Percentiles rank a stretch among this genome's conserved stretches.
phyloP scores from a whole-genome alignment of 331 rosid species.

The Saraca asoca region DNA sequence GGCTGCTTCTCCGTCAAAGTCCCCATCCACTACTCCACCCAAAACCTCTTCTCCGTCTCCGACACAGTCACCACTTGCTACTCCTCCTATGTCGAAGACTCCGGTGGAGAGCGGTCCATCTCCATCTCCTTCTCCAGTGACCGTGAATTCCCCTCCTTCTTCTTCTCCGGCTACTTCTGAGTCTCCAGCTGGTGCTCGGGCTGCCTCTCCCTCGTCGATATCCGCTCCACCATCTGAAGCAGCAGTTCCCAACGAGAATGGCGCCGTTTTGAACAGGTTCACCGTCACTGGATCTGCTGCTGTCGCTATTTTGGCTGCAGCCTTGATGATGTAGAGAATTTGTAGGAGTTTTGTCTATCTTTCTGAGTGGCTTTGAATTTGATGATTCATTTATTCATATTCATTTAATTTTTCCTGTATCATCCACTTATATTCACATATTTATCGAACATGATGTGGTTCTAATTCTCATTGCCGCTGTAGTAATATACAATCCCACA shows the following conservation, averaged over 20 bases:
- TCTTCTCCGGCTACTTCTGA: slow-evolving; percentile 28
- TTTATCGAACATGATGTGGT: too few relatives aligned
- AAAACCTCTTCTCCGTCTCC: too few relatives aligned
- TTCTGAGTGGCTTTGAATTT: too few relatives aligned
- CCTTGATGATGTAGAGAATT: slow-evolving; percentile 41
- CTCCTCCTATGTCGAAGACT: slow-evolving; percentile 15
- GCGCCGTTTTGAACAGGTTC: slow-evolving; percentile 45
- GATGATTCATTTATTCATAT: too few relatives aligned
- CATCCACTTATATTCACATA: too few relatives aligned
- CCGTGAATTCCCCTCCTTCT: slow-evolving; percentile 42
- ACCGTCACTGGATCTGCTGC: slow-evolving; percentile 39
- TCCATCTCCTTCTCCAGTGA: slow-evolving; percentile 34
- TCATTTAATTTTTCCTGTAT: too few relatives aligned
- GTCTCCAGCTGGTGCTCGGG: slow-evolving; percentile 14
- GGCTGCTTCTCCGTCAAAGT: too few relatives aligned
- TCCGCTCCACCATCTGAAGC: slow-evolving; percentile 38
- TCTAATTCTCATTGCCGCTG: too few relatives aligned
- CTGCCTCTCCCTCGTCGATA: slow-evolving; percentile 35
- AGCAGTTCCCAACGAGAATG: slow-evolving; percentile 22
- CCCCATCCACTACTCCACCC: slow-evolving; percentile 24
- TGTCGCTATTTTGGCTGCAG: slow-evolving; percentile 35
- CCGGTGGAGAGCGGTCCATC: slow-evolving; percentile 29
- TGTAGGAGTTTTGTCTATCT: too few relatives aligned
- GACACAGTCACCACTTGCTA: slow-evolving; percentile 8
- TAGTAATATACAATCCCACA: too few relatives aligned